These are phyloP conservation scores for Saccharum officinarum DNA, from an alignment of 176 grass and related monocot species.

Conservation along the genomic window DNA sequence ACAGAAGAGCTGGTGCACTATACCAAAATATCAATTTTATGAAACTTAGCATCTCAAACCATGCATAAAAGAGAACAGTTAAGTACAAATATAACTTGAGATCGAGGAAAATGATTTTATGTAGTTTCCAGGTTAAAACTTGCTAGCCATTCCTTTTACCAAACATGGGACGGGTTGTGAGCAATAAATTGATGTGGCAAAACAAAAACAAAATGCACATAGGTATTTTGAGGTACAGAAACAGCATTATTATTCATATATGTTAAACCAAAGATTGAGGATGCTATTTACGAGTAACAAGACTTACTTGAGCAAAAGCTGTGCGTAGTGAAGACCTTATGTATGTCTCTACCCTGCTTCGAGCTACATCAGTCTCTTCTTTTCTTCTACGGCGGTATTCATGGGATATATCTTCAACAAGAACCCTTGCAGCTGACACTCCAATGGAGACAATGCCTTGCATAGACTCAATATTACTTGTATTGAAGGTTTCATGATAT, in stretches of 20 bases:
- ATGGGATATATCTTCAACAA: constrained; percentile 99
- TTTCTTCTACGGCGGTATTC: constrained; percentile 95
- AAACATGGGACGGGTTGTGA: constrained; percentile 7
- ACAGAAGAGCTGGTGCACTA: constrained; percentile 9
- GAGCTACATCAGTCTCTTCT: constrained; percentile 88
- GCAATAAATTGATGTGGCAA: neutral
- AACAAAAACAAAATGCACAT: constrained; percentile 33
- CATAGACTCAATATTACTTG: constrained; percentile 94
- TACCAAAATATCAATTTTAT: neutral
- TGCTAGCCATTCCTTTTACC: neutral
- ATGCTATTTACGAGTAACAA: constrained; percentile 1
- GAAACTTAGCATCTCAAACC: constrained; percentile 15
- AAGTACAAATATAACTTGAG: constrained; percentile 4
- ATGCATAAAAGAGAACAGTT: constrained; percentile 11
- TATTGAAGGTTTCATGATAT: constrained; percentile 93
- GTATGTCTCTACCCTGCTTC: constrained; percentile 83
- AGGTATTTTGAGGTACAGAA: neutral
- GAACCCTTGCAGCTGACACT: constrained; percentile 79
- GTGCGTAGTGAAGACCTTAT: constrained; percentile 89
- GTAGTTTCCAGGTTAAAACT: neutral
- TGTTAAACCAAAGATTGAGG: constrained; percentile 15
- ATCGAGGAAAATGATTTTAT: constrained; percentile 3
- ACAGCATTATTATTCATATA: neutral
- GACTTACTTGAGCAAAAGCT: constrained; percentile 94
- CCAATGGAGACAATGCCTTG: constrained; percentile 90